Evolutionary conservation across 2,329 filamentous ascomycete genomes (phyloP), one percentile per base, ranked within the genome.

Genomic region (Proliferodiscus dingleyae): DNA sequence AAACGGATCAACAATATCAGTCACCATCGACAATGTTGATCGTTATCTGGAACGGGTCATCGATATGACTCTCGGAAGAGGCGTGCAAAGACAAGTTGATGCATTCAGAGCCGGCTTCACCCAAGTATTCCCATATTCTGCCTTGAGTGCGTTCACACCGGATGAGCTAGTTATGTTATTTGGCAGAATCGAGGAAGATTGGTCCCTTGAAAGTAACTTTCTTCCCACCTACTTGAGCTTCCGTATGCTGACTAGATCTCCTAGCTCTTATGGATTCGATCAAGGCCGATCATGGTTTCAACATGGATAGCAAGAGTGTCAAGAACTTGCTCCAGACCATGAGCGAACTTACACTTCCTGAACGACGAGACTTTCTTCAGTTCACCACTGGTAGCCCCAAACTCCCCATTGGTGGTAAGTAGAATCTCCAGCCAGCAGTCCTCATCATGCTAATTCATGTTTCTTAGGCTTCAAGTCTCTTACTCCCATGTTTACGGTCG

Each of bases 341-440:
- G 93, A 96, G 89, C 64, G 86, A 94, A 63, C 76, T 96, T 43
- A 78, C 77, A 6, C 68, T 76, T 2, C 68, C 81, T 36, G 80
- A 94, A 63, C 86, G 90, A 49, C 85, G 93, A 34, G 89, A 96
- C 61, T 98, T 98, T 69, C 72, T 98, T 56, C 93, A 98, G 62
- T 98, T 98, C 66, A 93, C 95, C 23, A 97, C 93, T 45, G 93
- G 93, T 56, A 98, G 93, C 64, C 93, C 93, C 45, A 97, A 97
- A 69, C 83, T 98, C 55, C 93, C 93, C 1, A 98, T 98, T 64
- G 93, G 93, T 73, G 93, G 91, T 95, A 78, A 62, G 83, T 73
- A 45, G 36, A 24, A 16, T 30, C 11, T 11, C 6, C 8, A 45
- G 43, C 5, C n/a, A 45, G 22, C 23, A 13, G 41, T 38, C n/a